Conservation (phyloP, 805 yeast genomes). For the Nakazawaea ishiwadae region DNA sequence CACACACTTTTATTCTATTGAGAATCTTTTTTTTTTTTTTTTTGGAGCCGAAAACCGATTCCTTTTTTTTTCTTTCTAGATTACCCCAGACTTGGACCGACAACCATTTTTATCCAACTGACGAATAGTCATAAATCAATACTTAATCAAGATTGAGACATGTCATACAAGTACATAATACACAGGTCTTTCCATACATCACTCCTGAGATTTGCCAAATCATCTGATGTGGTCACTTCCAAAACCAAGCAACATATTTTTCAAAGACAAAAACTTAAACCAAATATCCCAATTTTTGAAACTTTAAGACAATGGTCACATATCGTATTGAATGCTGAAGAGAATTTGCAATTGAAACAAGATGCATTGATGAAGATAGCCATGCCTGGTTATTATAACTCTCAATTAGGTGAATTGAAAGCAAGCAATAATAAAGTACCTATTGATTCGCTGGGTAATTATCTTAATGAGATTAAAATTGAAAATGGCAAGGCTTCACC, state of each 20-base stretch:
- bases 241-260: background rate
- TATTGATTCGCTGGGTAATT: slow-evolving; percentile 15
- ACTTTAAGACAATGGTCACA: slow-evolving; percentile 6
- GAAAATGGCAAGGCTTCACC: slow-evolving; percentile 14
- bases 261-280: slow-evolving; percentile 4
- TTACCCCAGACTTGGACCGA: too few species aligned
- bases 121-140: too few species aligned
- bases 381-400: slow-evolving; percentile 8
- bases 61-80: too few species aligned
- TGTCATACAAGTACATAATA: background rate
- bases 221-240: slow-evolving; percentile 1
- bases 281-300: slow-evolving; percentile 1
- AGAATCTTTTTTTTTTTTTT: too few species aligned
- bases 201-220: background rate
- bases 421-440: slow-evolving; percentile 8
- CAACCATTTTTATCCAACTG: too few species aligned
- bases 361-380: slow-evolving; percentile 6
- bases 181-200: background rate
- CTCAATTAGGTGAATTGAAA: background rate
- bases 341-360: slow-evolving; percentile 3
- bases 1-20: too few species aligned
- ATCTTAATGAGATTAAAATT: slow-evolving; percentile 23
- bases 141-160: too few species aligned
- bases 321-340: background rate
- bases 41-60: too few species aligned